Conservation (phyloP, 768 basidiomycete genomes). For the Lentinula edodes region DNA sequence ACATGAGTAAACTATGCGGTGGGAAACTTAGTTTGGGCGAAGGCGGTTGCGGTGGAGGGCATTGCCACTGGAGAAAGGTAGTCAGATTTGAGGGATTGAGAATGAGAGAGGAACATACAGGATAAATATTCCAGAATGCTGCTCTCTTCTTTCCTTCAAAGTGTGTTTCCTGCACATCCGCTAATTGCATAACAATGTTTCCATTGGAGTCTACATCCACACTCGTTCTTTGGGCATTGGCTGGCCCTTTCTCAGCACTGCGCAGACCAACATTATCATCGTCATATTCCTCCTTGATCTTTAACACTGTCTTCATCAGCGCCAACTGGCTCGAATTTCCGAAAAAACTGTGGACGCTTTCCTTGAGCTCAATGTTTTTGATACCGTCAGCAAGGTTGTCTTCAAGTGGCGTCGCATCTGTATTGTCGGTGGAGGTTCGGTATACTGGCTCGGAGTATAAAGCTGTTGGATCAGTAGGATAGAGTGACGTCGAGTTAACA, state of each 20-base stretch:
- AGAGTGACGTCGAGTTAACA: background rate
- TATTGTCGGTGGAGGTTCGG: background rate
- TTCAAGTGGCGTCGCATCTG: background rate
- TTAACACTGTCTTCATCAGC: slow-evolving; percentile 37
- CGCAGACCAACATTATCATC: slow-evolving; percentile 9
- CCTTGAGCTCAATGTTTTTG: background rate
- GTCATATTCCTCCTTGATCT: slow-evolving; percentile 33
- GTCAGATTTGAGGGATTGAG: background rate
- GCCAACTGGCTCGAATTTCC: slow-evolving; percentile 52
- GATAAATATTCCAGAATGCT: slow-evolving; percentile 11
- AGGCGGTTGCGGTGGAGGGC: background rate
- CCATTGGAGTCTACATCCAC: background rate
- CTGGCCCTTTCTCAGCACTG: background rate
- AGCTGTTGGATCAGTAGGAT: background rate
- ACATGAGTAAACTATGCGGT: slow-evolving; percentile 42
- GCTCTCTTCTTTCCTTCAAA: background rate
- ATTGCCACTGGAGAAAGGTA: background rate
- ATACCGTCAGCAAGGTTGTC: background rate
- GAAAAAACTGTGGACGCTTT: slow-evolving; percentile 18
- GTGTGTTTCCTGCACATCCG: background rate
- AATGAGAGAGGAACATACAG: slow-evolving; percentile 20
- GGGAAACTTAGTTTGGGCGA: slow-evolving; percentile 31
- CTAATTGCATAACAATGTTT: background rate
- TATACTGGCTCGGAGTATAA: background rate
- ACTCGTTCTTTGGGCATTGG: background rate